phyloP scores from a whole-genome alignment of 345 rosid species.

The Cardamine occulta region DNA sequence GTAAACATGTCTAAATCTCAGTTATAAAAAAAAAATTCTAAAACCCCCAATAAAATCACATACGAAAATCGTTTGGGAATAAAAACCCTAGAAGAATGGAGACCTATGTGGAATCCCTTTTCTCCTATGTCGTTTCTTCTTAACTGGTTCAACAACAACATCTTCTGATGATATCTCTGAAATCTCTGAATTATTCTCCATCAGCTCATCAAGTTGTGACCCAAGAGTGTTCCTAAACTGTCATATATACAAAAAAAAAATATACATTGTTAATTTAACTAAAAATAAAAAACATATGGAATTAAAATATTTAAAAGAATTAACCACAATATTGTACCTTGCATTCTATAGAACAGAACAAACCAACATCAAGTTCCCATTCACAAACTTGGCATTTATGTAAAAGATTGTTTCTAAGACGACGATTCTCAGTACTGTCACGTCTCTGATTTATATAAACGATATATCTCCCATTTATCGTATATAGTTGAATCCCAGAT shows the following conservation, averaged over 20 bases:
- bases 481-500: constrained; percentile 18
- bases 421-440: not conserved
- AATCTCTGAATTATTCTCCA: constrained; percentile 9
- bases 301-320: not conserved
- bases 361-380: constrained; percentile 29
- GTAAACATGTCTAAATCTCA: not conserved
- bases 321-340: constrained; percentile 24
- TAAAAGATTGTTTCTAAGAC: constrained; percentile 8
- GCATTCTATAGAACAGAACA: constrained; percentile 42
- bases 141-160: not conserved
- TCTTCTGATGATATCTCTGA: not conserved
- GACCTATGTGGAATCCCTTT: constrained; percentile 33
- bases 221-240: constrained; percentile 22
- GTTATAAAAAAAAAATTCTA: not conserved
- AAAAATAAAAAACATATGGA: not conserved
- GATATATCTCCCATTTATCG: not conserved
- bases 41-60: constrained; percentile 6
- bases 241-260: constrained; percentile 3
- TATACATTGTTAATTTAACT: not conserved
- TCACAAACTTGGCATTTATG: constrained; percentile 32
- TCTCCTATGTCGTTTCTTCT: constrained; percentile 24
- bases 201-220: constrained; percentile 30
- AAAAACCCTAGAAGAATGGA: constrained; percentile 24
- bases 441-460: constrained; percentile 31
- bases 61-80: not conserved